A percentile compares a stretch with the other conserved stretches of the same genome.
Conservation (phyloP, 2,329 filamentous ascomycete genomes). For the Apiospora malaysiana region DNA sequence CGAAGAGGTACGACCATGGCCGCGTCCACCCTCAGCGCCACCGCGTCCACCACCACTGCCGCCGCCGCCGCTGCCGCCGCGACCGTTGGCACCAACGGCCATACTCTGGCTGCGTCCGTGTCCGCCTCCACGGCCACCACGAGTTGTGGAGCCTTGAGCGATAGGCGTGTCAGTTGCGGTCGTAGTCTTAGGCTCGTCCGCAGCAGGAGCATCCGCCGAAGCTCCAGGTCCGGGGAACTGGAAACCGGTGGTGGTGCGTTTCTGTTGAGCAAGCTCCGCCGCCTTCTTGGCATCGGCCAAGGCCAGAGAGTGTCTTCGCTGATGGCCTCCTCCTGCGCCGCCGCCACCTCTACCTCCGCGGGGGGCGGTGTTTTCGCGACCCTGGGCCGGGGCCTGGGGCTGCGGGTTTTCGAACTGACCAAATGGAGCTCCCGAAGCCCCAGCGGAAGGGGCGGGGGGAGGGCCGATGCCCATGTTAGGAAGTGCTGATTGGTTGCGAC, state of each 20-base stretch:
- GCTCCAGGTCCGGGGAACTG: slow-evolving; percentile 86
- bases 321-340: slow-evolving; percentile 76
- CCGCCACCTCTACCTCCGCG: slow-evolving; percentile 76
- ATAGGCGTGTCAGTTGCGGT: slow-evolving; percentile 45
- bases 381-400: slow-evolving; percentile 48
- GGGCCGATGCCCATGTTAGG: slow-evolving; percentile 90
- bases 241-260: slow-evolving; percentile 90
- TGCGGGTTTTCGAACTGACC: slow-evolving; percentile 76
- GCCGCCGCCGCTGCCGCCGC: slow-evolving; percentile 75
- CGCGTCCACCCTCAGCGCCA: slow-evolving; percentile 54
- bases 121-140: slow-evolving; percentile 62
- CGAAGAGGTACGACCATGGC: slow-evolving; percentile 82
- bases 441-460: slow-evolving; percentile 89
- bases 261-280: slow-evolving; percentile 94
- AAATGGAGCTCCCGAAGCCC: slow-evolving; percentile 79
- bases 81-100: slow-evolving; percentile 73
- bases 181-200: slow-evolving; percentile 47
- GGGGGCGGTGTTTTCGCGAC: slow-evolving; percentile 68
- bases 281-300: slow-evolving; percentile 97
- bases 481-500: slow-evolving; percentile 96
- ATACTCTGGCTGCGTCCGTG: slow-evolving; percentile 90
- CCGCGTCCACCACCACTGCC: slow-evolving; percentile 72
- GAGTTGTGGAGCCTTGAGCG: slow-evolving; percentile 50
- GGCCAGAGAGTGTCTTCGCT: slow-evolving; percentile 92
- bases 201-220: slow-evolving; percentile 61